A percentile compares a stretch with the other conserved stretches of the same genome.
These are phyloP conservation scores for Termitomyces sp. DNA, from an alignment of 768 basidiomycete species.

Conservation along the genomic window DNA sequence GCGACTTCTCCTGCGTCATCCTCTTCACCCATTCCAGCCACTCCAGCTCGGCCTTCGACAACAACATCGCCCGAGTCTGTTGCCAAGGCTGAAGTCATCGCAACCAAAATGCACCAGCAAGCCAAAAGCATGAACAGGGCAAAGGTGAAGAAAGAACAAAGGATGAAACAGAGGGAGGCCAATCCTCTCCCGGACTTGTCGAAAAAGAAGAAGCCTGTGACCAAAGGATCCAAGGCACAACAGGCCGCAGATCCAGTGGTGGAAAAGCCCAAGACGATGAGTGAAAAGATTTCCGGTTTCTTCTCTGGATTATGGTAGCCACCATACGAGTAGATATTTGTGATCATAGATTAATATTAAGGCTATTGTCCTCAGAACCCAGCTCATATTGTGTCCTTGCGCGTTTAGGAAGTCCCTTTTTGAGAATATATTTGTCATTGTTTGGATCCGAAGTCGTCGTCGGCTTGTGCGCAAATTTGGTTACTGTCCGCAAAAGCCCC, in stretches of 20 bases:
- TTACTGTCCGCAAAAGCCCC: constrained; percentile 23
- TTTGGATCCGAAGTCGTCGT: constrained; percentile 27
- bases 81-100: background rate
- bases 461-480: constrained; percentile 21
- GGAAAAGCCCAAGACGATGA: background rate
- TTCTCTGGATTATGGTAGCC: constrained; percentile 11
- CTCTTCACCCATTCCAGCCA: background rate
- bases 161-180: background rate
- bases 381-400: no score
- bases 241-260: background rate
- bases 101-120: background rate
- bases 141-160: background rate
- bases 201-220: background rate
- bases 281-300: constrained; percentile 9
- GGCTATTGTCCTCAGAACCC: background rate
- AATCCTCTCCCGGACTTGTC: constrained; percentile 1
- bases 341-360: background rate
- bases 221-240: background rate
- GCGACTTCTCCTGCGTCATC: background rate
- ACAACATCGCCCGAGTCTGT: background rate
- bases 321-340: background rate
- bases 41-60: background rate
- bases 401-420: background rate
- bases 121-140: constrained; percentile 2
- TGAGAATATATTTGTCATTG: constrained; percentile 20